Evolutionary conservation across 495 filamentous ascomycete species (phyloP), one percentile per base, ranked within the genome.

Genomic region (Neurospora tetrasperma): DNA sequence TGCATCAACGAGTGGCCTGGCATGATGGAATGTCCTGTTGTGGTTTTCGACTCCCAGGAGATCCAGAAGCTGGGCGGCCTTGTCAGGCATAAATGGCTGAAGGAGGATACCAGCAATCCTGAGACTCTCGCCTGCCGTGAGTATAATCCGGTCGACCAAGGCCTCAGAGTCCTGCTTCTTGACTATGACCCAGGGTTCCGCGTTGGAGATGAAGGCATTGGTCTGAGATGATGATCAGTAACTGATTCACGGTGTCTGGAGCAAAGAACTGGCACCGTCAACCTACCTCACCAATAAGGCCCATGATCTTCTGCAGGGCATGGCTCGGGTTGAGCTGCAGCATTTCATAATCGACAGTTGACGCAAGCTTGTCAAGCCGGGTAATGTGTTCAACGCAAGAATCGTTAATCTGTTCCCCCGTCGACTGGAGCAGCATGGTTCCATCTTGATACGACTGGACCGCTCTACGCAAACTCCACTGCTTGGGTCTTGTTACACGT

Each of bases 81-180:
- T 97, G n/a, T 81, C 85, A 4, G 96, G 96, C 86, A 98, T 94
- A 78, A 91, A 94, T 4, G 96, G 94, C 80, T 97, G 95, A 40
- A 99, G 83, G 43, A 98, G 83, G 71, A 98, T 97, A 10, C 90
- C 93, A 4, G 83, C 81, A 42, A 98, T 87, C 27, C 96, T 90
- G 54, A 98, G 79, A n/a, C 90, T 87, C 79, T 99, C 96, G 2
- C 89, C 88, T 70, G 86, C 84, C 42, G 92, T 84, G 79, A 88
- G 97, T 54, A 99, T 82, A 48, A 86, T 84, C 72, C 77, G 78
- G 10, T 86, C 59, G 6, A 79, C 71, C 4, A 66, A 27, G 20
- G 2, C 70, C 3, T 43, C 71, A 12, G 70, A 62, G 31, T 69
- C 35, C 6, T 43, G 48, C 7, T 73, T 62, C 31, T 80, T 80